Percentiles rank a stretch among this genome's conserved stretches.
Evolutionary conservation across 1,139 yeast genomes (phyloP).

Genomic region (Debaryomyces udenii): DNA sequence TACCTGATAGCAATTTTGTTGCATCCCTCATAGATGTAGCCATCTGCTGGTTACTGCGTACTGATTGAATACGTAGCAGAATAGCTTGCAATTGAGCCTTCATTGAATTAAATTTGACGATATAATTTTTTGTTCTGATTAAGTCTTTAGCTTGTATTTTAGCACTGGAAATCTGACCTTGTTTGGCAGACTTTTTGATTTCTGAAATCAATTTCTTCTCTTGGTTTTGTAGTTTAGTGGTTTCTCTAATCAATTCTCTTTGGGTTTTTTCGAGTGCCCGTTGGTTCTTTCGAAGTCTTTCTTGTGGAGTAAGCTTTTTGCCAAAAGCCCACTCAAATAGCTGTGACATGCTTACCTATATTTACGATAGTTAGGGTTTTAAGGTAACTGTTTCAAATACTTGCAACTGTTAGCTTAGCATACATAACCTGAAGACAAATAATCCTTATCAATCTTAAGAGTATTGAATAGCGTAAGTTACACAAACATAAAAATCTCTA

Average conservation of each 20-base stretch:
- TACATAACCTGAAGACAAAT: too few species aligned
- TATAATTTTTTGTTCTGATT: conserved; percentile 80
- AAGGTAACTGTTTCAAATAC: too few species aligned
- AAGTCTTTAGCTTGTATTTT: conserved; percentile 95
- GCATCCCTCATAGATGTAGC: conserved; percentile 94
- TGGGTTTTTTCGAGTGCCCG: conserved; percentile 93
- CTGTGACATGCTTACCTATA: conserved; percentile 38
- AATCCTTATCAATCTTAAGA: not conserved
- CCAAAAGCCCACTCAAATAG: conserved; percentile 96
- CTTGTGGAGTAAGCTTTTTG: conserved; percentile 90
- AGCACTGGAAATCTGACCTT: conserved; percentile 85
- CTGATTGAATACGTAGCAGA: conserved; percentile 84
- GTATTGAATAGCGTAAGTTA: not conserved
- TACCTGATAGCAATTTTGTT: conserved; percentile 78
- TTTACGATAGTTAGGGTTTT: too few species aligned
- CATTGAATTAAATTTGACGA: conserved; percentile 90
- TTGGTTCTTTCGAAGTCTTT: conserved; percentile 91
- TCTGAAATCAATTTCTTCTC: conserved; percentile 86
- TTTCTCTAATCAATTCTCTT: conserved; percentile 87
- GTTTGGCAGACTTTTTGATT: conserved; percentile 88
- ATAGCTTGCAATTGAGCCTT: conserved; percentile 95
- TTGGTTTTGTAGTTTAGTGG: conserved; percentile 81
- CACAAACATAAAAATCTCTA: not conserved
- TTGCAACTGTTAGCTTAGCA: too few species aligned
- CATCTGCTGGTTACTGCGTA: conserved; percentile 94